Evolutionary conservation across 1,139 yeast species (phyloP).

Genomic region (Geotrichum klebahnii): DNA sequence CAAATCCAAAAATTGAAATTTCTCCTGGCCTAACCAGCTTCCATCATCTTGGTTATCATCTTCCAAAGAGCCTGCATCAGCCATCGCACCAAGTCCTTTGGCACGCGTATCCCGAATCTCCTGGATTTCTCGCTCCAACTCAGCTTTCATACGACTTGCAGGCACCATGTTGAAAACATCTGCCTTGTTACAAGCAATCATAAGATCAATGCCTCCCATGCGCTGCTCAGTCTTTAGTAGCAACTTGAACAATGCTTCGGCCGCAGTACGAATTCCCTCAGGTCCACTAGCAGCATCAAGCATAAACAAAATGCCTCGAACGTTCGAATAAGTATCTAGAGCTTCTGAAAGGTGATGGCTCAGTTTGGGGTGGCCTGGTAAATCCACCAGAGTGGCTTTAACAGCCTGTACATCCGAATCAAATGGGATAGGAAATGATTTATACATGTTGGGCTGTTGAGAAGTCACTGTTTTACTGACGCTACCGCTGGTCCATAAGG

Average conservation of each 20-base stretch:
- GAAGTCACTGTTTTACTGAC: conserved; percentile 46
- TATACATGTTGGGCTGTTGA: conserved; percentile 43
- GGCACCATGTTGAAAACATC: conserved; percentile 84
- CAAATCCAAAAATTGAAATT: conserved; percentile 58
- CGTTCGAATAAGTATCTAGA: conserved; percentile 30
- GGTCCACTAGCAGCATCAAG: conserved; percentile 45
- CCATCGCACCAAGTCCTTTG: conserved; percentile 45
- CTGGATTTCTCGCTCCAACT: conserved; percentile 63
- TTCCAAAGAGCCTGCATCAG: conserved; percentile 39
- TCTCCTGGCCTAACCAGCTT: conserved; percentile 46
- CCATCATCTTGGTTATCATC: conserved; percentile 39
- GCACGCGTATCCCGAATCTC: conserved; percentile 49
- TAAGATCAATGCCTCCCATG: conserved; percentile 56
- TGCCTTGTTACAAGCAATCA: conserved; percentile 75
- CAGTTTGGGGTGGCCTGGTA: conserved; percentile 82
- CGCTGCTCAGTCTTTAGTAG: conserved; percentile 36
- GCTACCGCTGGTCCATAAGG: conserved; percentile 31
- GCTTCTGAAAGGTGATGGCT: conserved; percentile 21
- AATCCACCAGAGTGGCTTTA: conserved; percentile 56
- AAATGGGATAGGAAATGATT: conserved; percentile 40
- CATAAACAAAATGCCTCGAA: conserved; percentile 64
- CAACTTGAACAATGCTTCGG: conserved; percentile 34
- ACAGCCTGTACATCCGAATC: conserved; percentile 29
- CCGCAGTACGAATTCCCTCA: conserved; percentile 34
- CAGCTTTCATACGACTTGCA: conserved; percentile 51